Conservation (phyloP, 1,284 basidiomycete genomes). For the Trametes pubescens region DNA sequence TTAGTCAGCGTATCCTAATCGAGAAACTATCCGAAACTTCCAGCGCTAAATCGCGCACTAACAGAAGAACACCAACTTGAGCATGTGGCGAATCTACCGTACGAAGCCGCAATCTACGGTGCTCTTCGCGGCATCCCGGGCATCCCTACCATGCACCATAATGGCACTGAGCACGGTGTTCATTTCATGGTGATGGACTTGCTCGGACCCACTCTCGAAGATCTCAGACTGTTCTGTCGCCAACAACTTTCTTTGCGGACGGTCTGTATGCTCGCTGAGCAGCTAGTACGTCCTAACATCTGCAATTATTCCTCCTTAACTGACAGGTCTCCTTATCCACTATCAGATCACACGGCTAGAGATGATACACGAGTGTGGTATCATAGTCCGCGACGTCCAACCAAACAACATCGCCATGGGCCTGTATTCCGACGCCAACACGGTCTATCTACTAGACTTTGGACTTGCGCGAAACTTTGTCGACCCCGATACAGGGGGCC, state of each 20-base stretch:
- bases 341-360: background rate
- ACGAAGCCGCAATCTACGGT: background rate
- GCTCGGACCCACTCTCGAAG: background rate
- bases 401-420: conserved; percentile 31
- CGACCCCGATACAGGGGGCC: conserved; percentile 10
- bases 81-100: too few relatives aligned
- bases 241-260: background rate
- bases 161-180: background rate
- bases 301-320: background rate
- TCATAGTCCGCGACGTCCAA: conserved; percentile 31
- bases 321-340: background rate
- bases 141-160: background rate
- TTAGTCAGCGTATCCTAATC: too few relatives aligned
- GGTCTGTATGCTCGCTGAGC: background rate
- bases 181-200: background rate
- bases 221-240: background rate
- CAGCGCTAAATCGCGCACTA: too few relatives aligned
- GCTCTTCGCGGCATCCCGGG: background rate
- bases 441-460: conserved; percentile 26
- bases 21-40: too few relatives aligned
- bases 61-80: too few relatives aligned
- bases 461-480: conserved; percentile 23
- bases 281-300: background rate
- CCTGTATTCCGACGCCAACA: background rate
- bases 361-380: conserved; percentile 16